phyloP scores from a whole-genome alignment of 345 rosid species.

The Aegle marmelos region DNA sequence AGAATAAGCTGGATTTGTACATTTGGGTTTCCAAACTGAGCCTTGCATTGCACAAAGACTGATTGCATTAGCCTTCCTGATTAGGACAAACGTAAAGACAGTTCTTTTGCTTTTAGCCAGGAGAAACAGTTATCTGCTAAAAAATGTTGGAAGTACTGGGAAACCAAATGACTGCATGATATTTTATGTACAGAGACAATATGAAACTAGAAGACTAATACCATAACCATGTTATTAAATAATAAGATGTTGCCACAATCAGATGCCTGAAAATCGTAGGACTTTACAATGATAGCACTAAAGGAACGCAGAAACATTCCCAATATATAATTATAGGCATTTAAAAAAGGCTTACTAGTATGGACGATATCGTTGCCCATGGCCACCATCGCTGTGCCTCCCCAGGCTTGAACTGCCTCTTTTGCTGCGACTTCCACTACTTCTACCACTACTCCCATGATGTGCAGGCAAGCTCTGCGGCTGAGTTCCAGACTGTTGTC shows the following conservation, averaged over 20 bases:
- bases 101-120: neutral
- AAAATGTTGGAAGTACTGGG: neutral
- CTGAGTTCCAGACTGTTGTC: conserved; percentile 66
- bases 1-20: no score
- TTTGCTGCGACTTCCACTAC: conserved; percentile 33
- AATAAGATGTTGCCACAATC: neutral
- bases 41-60: neutral
- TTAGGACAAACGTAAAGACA: no score
- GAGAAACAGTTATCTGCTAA: neutral
- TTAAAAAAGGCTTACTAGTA: conserved; percentile 29
- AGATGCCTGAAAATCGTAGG: neutral
- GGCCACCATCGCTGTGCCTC: conserved; percentile 37
- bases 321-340: neutral
- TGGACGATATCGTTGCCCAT: conserved; percentile 49
- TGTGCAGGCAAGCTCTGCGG: conserved; percentile 38
- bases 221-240: neutral
- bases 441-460: conserved; percentile 28
- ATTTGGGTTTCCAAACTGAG: no score
- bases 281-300: neutral
- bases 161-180: neutral
- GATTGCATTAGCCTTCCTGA: neutral
- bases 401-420: conserved; percentile 48
- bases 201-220: conserved; percentile 2
- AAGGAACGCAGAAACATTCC: neutral
- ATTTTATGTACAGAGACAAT: neutral